Base-by-base conservation (phyloP, 208 protist species). In the Wallacemonas rigidus region DNA sequence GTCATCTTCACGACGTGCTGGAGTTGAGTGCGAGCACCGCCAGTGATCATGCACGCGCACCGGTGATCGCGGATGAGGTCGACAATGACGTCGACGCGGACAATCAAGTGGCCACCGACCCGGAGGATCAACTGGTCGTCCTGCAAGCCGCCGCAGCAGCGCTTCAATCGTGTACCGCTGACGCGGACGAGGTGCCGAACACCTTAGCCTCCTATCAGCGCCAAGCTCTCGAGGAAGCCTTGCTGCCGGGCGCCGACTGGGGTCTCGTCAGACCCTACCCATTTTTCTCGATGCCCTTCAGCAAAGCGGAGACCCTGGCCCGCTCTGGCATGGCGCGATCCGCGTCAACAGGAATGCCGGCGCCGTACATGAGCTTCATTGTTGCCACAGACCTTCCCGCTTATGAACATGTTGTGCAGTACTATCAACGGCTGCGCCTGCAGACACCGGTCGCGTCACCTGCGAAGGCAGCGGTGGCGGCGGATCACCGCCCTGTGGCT, bases 321-420 rank as follows among this genome's bases (percentile, higher is more conserved):
- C 45, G 45, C 12, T 6, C 45, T 14, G 45, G 8, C 12, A 12
- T 12, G 45, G 8, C 45, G 45, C 45, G 6, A 12, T 50, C 45
- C 8, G 12, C 45, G 45, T 50, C 45, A 12, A 50, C 45, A 50
- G 45, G 8, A 6, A 50, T 50, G 63, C 61, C 40, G 26, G 58
- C 57, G 40, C 75, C 60, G 15, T 95, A 95, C 71, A 93, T 91
- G 78, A 85, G 91, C 67, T 78, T 93, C 47, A 83, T 95, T 63
- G 80, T 81, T 40, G 87, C 90, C 1, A 81, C 88, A 0, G 88
- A 95, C 76, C 67, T 85, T 53, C 74, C 80, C n/a, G 81, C 88
- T 44, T 93, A 87, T 70, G 86, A 93, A 54, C 87, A 87, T 55
- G 65, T 95, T 38, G 40, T 90, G 5, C 77, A 88, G 36, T 91